These are phyloP conservation scores for Echria macrotheca DNA, from an alignment of 495 filamentous ascomycete genomes.

Conservation along the genomic window DNA sequence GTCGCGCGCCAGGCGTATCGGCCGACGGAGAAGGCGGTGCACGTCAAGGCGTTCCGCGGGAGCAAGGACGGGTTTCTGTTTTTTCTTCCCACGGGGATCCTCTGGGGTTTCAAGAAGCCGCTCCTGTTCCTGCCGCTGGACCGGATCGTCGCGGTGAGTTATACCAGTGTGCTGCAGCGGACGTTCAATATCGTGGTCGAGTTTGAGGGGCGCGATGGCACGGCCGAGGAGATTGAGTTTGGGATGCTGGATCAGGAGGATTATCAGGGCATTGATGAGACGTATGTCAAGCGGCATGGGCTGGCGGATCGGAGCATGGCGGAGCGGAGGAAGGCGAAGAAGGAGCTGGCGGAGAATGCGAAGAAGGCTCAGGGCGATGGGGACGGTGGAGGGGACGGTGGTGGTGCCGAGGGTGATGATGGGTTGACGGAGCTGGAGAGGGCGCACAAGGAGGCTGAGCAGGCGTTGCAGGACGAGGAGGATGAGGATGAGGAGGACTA, in stretches of 20 bases:
- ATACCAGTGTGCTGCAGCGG: slow-evolving; percentile 82
- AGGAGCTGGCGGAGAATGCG: slow-evolving; percentile 41
- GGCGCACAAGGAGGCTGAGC: slow-evolving; percentile 46
- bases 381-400: slow-evolving; percentile 61
- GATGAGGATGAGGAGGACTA: slow-evolving; percentile 91
- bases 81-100: slow-evolving; percentile 76
- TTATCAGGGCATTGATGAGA: slow-evolving; percentile 70
- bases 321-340: slow-evolving; percentile 77
- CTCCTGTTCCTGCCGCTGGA: slow-evolving; percentile 79
- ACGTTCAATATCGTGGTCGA: slow-evolving; percentile 90
- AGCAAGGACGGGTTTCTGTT: slow-evolving; percentile 96
- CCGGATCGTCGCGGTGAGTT: slow-evolving; percentile 73
- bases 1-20: slow-evolving; percentile 74
- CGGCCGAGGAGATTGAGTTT: slow-evolving; percentile 71
- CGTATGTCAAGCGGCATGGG: slow-evolving; percentile 71
- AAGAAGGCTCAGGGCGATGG: slow-evolving; percentile 47
- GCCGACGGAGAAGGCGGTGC: slow-evolving; percentile 84
- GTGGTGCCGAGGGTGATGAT: slow-evolving; percentile 55
- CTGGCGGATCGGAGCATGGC: slow-evolving; percentile 92
- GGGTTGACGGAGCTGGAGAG: slow-evolving; percentile 55
- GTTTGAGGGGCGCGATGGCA: slow-evolving; percentile 38
- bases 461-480: slow-evolving; percentile 56
- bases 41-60: slow-evolving; percentile 85
- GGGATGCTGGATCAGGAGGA: slow-evolving; percentile 84
- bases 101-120: slow-evolving; percentile 96